Percentiles rank a stretch among this genome's conserved stretches.
These are phyloP conservation scores for Sclerotinia borealis DNA, from an alignment of 2,329 filamentous ascomycete species.

Conservation along the genomic window DNA sequence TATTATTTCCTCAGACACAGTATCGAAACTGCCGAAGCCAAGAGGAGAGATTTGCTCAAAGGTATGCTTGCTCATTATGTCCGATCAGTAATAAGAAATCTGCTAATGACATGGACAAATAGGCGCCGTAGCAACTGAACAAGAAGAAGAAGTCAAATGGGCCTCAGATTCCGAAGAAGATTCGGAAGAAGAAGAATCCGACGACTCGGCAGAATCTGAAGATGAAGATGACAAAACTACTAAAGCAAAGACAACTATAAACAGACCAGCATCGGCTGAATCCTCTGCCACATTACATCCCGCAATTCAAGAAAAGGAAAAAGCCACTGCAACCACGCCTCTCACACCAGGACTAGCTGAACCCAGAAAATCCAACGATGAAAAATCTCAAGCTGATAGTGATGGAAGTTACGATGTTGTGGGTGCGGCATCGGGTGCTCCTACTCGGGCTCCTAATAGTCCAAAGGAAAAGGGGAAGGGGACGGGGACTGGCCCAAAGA, in stretches of 20 bases:
- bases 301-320: constrained; percentile 35
- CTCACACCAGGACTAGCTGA: constrained; percentile 52
- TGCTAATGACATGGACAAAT: background rate
- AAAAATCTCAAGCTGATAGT: constrained; percentile 85
- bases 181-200: constrained; percentile 12
- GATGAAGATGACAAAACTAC: background rate
- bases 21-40: constrained; percentile 86
- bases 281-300: constrained; percentile 59
- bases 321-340: constrained; percentile 8
- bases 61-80: constrained; percentile 47
- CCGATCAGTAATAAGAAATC: background rate
- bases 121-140: constrained; percentile 47
- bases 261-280: constrained; percentile 42
- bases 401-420: constrained; percentile 96
- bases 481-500: constrained; percentile 56
- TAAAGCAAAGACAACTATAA: constrained; percentile 23
- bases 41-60: constrained; percentile 82
- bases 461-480: constrained; percentile 51
- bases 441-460: constrained; percentile 69
- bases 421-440: constrained; percentile 65
- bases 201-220: background rate
- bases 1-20: constrained; percentile 95
- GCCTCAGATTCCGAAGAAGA: constrained; percentile 67
- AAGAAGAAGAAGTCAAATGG: constrained; percentile 67
- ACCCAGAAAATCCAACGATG: constrained; percentile 72